A percentile compares a stretch with the other conserved stretches of the same genome.
Conservation (phyloP, 1,284 basidiomycete species). For the Neonothopanus nambi region DNA sequence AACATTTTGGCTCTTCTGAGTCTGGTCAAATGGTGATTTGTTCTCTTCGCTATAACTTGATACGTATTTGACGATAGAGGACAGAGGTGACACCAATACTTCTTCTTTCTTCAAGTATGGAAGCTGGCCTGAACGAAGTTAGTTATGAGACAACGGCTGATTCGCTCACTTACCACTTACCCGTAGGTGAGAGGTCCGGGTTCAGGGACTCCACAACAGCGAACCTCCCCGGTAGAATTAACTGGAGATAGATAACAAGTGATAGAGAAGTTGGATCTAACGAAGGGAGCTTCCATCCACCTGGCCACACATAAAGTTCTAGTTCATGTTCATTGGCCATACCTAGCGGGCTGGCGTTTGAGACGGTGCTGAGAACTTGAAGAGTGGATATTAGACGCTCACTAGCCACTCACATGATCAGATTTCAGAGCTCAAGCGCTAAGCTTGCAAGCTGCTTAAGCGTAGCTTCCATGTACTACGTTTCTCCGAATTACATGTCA, state of each 20-base stretch:
- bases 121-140: conserved; percentile 54
- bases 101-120: conserved; percentile 66
- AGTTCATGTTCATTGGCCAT: no score
- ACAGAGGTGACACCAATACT: conserved; percentile 49
- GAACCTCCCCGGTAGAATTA: conserved; percentile 64
- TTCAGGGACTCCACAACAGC: conserved; percentile 50
- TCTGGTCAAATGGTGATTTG: conserved; percentile 34
- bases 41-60: conserved; percentile 30
- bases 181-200: conserved; percentile 75
- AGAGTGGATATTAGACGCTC: no score
- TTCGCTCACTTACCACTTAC: conserved; percentile 46
- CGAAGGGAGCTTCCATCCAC: conserved; percentile 61
- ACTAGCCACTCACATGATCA: no score
- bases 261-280: conserved; percentile 66
- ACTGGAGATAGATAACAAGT: conserved; percentile 65
- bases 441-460: no score
- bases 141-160: not conserved
- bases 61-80: conserved; percentile 66
- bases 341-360: no score
- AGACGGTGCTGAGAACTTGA: no score
- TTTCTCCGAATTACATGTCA: no score
- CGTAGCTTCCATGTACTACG: no score
- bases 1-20: conserved; percentile 50
- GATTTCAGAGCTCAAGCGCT: no score
- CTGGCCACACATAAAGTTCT: conserved; percentile 67